phyloP scores from a whole-genome alignment of 495 filamentous ascomycete genomes.

The Cercophora sp. region DNA sequence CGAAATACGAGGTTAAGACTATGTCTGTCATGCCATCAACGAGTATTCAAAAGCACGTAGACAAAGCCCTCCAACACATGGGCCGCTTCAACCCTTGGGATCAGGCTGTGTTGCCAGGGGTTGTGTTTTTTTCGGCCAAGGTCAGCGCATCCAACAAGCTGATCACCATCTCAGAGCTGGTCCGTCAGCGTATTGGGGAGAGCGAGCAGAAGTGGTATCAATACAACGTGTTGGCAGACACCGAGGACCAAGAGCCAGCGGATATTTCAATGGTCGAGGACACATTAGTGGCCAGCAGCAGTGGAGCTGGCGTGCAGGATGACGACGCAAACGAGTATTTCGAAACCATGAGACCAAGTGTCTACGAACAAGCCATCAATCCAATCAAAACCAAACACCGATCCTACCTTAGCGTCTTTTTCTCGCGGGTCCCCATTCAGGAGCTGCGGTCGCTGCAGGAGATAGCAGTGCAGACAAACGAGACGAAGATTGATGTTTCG shows the following conservation, averaged over 20 bases:
- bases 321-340: conserved; percentile 48
- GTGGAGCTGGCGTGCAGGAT: neutral
- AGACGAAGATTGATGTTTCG: conserved; percentile 23
- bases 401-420: conserved; percentile 55
- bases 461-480: conserved; percentile 36
- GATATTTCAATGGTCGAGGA: conserved; percentile 36
- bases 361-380: conserved; percentile 40
- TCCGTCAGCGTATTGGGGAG: conserved; percentile 55
- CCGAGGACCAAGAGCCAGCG: conserved; percentile 26
- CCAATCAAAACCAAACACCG: conserved; percentile 22
- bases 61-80: conserved; percentile 38
- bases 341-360: conserved; percentile 47
- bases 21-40: conserved; percentile 52
- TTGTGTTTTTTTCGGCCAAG: conserved; percentile 50
- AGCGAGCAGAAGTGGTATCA: conserved; percentile 55
- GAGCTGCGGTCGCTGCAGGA: conserved; percentile 37
- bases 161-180: conserved; percentile 61
- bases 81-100: conserved; percentile 31
- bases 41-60: conserved; percentile 52
- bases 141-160: conserved; percentile 52
- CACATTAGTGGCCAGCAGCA: conserved; percentile 27
- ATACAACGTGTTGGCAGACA: conserved; percentile 50
- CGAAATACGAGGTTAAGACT: conserved; percentile 37
- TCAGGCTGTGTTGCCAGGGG: conserved; percentile 22
- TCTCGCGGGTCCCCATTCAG: conserved; percentile 51